Evolutionary conservation across 805 yeast genomes (phyloP), one percentile per base, ranked within the genome.

Genomic region (Sugiyamaella boreocaroliniensis): DNA sequence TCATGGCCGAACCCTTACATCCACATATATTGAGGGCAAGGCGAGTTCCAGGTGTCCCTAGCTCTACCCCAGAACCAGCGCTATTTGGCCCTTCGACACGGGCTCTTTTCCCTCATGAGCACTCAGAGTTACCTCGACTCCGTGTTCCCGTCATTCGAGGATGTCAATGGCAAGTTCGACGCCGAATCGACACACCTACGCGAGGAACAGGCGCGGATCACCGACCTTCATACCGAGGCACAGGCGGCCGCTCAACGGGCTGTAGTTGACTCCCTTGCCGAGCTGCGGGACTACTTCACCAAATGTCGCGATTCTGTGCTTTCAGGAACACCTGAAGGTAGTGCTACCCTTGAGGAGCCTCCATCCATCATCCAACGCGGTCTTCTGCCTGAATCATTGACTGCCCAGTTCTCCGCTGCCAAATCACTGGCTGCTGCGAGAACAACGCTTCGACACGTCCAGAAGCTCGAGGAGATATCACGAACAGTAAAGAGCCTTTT

Each of bases 321-420:
- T 77, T 79, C 1, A 70, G 83, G 29, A 68, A 69, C 7, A 58
- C 72, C 11, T 72, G 86, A 43, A 80, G 85, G 61, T 68, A 72
- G 42, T 86, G 69, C 66, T 88, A 85, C 62, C 86, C 84, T 61
- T 76, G 77, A 48, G 70, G 77, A 4, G 68, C n/a, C n/a, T 32
- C 37, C 37, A 11, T 32, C 37, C n/a, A 14, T 32, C n/a, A 32
- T 32, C n/a, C n/a, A 9, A 14, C 37, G 37, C 12, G 37, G 37
- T 10, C 37, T 32, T 32, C 37, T 32, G 5, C 37, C 37, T 11
- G 37, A 32, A 10, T 32, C 37, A 14, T 9, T 32, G 37, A 10
- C 4, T 14, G 12, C 37, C n/a, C 37, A 32, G 37, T 14, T 32
- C n/a, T 32, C 37, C 8, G 37, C 37, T 11, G 12, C n/a, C 37